Conservation (phyloP, 129 eudicot species). For the Deinandra increscens region DNA sequence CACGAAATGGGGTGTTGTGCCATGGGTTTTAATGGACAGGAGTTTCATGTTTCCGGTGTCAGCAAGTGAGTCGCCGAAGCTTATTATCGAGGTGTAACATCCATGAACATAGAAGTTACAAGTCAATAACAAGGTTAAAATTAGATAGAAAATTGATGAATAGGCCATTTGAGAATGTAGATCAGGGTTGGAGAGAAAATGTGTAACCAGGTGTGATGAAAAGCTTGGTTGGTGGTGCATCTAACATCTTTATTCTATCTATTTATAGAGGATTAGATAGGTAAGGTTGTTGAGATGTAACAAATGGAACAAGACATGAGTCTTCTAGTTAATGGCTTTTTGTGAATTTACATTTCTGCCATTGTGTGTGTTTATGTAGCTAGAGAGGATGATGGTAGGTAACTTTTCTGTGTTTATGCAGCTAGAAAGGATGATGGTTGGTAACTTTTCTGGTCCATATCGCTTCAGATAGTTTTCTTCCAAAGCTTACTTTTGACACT, state of each 20-base stretch:
- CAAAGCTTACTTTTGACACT: neutral
- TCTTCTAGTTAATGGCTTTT: neutral
- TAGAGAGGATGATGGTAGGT: constrained; percentile 24
- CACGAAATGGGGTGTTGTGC: constrained; percentile 10
- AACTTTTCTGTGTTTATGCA: too few relatives aligned
- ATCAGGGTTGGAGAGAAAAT: neutral
- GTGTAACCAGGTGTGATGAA: neutral
- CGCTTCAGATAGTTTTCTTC: neutral
- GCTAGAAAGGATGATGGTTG: too few relatives aligned
- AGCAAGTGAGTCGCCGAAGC: constrained; percentile 85
- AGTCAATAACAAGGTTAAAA: neutral
- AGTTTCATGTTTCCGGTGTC: constrained; percentile 65
- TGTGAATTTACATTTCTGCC: neutral
- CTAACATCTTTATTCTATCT: constrained; percentile 13
- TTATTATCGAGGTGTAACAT: constrained; percentile 52
- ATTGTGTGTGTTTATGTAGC: neutral
- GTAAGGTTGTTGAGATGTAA: constrained; percentile 1
- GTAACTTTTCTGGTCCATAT: constrained; percentile 14
- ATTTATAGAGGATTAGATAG: constrained; percentile 13
- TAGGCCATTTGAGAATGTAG: constrained; percentile 25
- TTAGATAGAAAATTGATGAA: constrained; percentile 13
- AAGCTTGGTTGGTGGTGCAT: constrained; percentile 23
- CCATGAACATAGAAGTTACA: constrained; percentile 21
- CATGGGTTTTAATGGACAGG: neutral
- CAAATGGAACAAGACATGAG: constrained; percentile 10